phyloP scores from a whole-genome alignment of 2,329 filamentous ascomycete genomes.

The Talaromyces funiculosus region DNA sequence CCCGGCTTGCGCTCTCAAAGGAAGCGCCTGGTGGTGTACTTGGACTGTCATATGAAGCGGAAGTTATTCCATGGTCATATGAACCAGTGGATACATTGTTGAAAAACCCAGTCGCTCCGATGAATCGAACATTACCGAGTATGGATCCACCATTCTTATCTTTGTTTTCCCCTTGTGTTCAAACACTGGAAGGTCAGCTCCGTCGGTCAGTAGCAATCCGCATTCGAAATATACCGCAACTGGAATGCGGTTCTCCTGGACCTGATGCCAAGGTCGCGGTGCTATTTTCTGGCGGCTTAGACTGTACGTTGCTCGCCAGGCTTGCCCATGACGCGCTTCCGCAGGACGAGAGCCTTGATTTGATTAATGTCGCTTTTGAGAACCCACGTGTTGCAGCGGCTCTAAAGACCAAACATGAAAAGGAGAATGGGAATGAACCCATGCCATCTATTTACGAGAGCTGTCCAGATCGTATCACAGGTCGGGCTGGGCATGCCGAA shows the following conservation, averaged over 20 bases:
- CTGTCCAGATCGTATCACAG: constrained; percentile 87
- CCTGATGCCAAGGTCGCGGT: constrained; percentile 56
- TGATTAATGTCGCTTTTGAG: constrained; percentile 95
- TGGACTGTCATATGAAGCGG: background rate
- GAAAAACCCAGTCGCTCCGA: constrained; percentile 39
- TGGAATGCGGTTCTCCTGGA: constrained; percentile 35
- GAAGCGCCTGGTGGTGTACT: background rate
- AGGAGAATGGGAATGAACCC: constrained; percentile 12
- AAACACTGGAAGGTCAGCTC: constrained; percentile 51
- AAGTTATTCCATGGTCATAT: constrained; percentile 17
- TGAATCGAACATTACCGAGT: constrained; percentile 37
- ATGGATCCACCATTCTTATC: constrained; percentile 25
- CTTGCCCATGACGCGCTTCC: constrained; percentile 73
- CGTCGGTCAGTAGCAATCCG: constrained; percentile 59
- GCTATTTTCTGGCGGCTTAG: constrained; percentile 88
- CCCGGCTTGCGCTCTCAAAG: constrained; percentile 13
- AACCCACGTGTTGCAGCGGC: constrained; percentile 69
- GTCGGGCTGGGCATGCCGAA: constrained; percentile 72
- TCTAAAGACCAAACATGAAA: constrained; percentile 24
- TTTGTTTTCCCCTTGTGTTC: constrained; percentile 48
- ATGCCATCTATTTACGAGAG: constrained; percentile 58
- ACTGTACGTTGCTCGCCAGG: constrained; percentile 83
- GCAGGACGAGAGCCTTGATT: constrained; percentile 63
- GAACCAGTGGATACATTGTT: background rate
- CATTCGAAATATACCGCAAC: constrained; percentile 59